Base-by-base conservation (phyloP, 345 rosid genomes). In the Salix udensis region DNA sequence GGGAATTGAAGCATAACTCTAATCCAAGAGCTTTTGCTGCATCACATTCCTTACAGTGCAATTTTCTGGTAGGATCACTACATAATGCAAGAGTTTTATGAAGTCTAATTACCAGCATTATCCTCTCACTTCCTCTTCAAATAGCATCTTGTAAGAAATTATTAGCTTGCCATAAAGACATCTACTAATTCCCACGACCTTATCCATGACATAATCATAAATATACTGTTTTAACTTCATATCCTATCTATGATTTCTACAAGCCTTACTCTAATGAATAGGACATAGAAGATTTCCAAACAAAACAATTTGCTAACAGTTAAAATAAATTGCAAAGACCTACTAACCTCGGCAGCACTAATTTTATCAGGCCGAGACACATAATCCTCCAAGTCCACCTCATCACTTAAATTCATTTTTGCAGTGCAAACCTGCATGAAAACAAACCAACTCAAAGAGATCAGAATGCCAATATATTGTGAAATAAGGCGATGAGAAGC, bases 361-460 rank as follows among this genome's bases (percentile, higher is more conserved):
- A 96, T 96, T 90, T 93, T 96, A 81, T 96, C 99, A 11, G 99
- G 99, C 24, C 98, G 88, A 78, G 98, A 96, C 74, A 96, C 98
- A 83, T 91, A 96, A 88, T 96, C 99, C 82, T 96, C 99, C 90
- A 96, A 85, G 85, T 96, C 99, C 72, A 92, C 98, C 91, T 96
- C 98, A 79, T 96, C 99, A 73, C 99, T 72, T 55, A 96, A 86
- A 82, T 96, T 92, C 99, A 96, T 96, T 85, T 96, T 93, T 65
- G 98, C 80, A 8, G 99, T 96, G 88, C 99, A 96, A 74, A 96
- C 99, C 99, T 96, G 89, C 21, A 82, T 18, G n/a, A 23, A 65
- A 23, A 53, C 13, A 60, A 42, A 23, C 24, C 69, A 23, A 21
- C 26, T 24, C 52, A 37, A 6, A 15, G 24, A 70, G 40, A 21